Conservation (phyloP, 352 stramenopile genomes). For the Globisporangium okanoganense region DNA sequence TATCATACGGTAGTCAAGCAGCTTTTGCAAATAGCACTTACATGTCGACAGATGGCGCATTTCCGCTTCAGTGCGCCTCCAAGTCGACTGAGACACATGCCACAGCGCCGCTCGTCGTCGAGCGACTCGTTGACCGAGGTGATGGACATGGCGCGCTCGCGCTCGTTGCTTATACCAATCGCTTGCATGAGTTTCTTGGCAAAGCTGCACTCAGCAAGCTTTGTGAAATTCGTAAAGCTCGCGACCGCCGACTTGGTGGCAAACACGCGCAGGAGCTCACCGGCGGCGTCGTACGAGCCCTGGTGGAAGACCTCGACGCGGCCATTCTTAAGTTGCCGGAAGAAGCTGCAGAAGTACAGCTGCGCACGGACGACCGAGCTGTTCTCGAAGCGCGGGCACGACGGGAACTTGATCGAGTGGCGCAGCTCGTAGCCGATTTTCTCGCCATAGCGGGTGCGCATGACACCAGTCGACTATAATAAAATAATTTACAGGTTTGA, state of each 20-base stretch:
- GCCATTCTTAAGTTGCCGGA: slow-evolving; percentile 48
- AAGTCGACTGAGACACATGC: slow-evolving; percentile 41
- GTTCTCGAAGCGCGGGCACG: slow-evolving; percentile 41
- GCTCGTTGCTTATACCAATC: slow-evolving; percentile 27
- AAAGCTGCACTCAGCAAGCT: slow-evolving; percentile 42
- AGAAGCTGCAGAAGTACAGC: slow-evolving; percentile 67
- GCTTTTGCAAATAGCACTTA: slow-evolving; percentile 9
- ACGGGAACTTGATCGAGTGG: slow-evolving; percentile 62
- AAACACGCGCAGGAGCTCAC: slow-evolving; percentile 37
- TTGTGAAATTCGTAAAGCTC: slow-evolving; percentile 31
- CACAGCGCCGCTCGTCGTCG: slow-evolving; percentile 37
- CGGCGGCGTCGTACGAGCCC: slow-evolving; percentile 47
- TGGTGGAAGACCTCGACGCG: slow-evolving; percentile 66
- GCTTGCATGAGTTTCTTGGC: slow-evolving; percentile 62
- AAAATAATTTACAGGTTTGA: neutral
- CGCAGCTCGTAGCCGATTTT: slow-evolving; percentile 42
- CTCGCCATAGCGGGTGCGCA: slow-evolving; percentile 26
- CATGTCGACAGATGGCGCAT: slow-evolving; percentile 46
- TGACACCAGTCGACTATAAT: slow-evolving; percentile 21
- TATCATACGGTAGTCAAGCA: neutral
- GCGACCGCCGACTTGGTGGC: slow-evolving; percentile 44
- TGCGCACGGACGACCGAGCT: slow-evolving; percentile 55
- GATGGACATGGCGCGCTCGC: slow-evolving; percentile 24
- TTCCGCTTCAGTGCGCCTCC: slow-evolving; percentile 23
- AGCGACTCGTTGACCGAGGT: slow-evolving; percentile 30